Percentiles rank a stretch among this genome's conserved stretches.
phyloP scores from a whole-genome alignment of 1,139 yeast genomes.

The Geotrichum candidum region DNA sequence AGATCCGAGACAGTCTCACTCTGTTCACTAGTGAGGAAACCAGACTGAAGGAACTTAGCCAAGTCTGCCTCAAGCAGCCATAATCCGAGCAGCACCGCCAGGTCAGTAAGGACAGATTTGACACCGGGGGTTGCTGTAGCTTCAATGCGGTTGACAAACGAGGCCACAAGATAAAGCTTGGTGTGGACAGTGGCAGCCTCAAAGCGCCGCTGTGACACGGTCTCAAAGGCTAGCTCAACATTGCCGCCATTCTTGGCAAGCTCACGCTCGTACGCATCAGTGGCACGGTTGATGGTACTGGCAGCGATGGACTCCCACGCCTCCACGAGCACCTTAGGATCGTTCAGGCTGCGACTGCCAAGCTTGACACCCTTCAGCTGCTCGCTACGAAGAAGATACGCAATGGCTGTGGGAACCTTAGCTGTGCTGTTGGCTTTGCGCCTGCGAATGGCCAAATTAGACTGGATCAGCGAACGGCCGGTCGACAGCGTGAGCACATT shows the following conservation, averaged over 20 bases:
- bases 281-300: slow-evolving; percentile 30
- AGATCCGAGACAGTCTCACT: slow-evolving; percentile 33
- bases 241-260: slow-evolving; percentile 23
- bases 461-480: slow-evolving; percentile 43
- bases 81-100: slow-evolving; percentile 60
- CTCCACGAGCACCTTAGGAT: slow-evolving; percentile 28
- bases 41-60: slow-evolving; percentile 65
- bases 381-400: slow-evolving; percentile 20
- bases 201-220: slow-evolving; percentile 34
- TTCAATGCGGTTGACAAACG: slow-evolving; percentile 30
- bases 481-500: slow-evolving; percentile 72
- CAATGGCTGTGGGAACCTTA: slow-evolving; percentile 27
- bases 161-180: slow-evolving; percentile 29
- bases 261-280: slow-evolving; percentile 22
- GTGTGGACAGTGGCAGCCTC: slow-evolving; percentile 36
- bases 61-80: slow-evolving; percentile 70
- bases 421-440: slow-evolving; percentile 26
- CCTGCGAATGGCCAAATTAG: slow-evolving; percentile 24
- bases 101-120: slow-evolving; percentile 39
- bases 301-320: slow-evolving; percentile 38
- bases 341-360: slow-evolving; percentile 20
- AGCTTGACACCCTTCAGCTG: slow-evolving; percentile 25
- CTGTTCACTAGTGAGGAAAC: slow-evolving; percentile 42
- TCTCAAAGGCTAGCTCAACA: slow-evolving; percentile 33
- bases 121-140: slow-evolving; percentile 23